Conservation (phyloP, 2,329 filamentous ascomycete species). For the Hymenoscyphus salicellus region DNA sequence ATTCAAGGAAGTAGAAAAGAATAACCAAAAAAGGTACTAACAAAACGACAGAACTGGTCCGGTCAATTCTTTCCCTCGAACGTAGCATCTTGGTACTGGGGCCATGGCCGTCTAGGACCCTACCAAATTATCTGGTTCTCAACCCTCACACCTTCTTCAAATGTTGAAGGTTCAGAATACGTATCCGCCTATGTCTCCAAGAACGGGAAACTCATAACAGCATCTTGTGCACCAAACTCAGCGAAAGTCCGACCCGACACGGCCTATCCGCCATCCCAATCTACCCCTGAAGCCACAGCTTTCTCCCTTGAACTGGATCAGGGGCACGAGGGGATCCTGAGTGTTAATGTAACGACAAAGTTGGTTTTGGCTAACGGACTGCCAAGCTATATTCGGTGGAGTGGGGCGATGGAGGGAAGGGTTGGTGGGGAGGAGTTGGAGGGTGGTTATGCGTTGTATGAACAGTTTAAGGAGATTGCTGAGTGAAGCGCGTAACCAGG, state of each 20-base stretch:
- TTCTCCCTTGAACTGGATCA: slow-evolving; percentile 6
- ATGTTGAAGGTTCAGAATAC: slow-evolving; percentile 29
- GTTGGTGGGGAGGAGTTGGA: not conserved
- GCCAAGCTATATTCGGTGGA: slow-evolving; percentile 2
- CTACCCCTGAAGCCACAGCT: not conserved
- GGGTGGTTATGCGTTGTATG: not conserved
- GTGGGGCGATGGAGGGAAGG: not conserved
- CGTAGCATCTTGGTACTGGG: slow-evolving; percentile 44
- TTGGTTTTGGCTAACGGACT: not conserved
- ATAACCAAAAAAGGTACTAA: no score
- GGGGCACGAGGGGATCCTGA: slow-evolving; percentile 4
- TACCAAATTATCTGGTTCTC: slow-evolving; percentile 47
- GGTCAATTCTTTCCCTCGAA: slow-evolving; percentile 36
- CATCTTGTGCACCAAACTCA: slow-evolving; percentile 26
- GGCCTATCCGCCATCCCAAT: slow-evolving; percentile 2
- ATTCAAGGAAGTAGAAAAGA: no score
- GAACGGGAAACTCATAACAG: slow-evolving; percentile 31
- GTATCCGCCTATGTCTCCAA: slow-evolving; percentile 33
- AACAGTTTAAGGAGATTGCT: slow-evolving; percentile 5
- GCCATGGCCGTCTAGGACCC: slow-evolving; percentile 41
- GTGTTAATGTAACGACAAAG: not conserved
- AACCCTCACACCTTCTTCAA: slow-evolving; percentile 21
- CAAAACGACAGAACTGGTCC: slow-evolving; percentile 41
- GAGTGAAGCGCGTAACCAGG: no score
- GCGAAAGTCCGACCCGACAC: slow-evolving; percentile 22